Evolutionary conservation across 768 basidiomycete genomes (phyloP).

Genomic region (Termitomyces sp.): DNA sequence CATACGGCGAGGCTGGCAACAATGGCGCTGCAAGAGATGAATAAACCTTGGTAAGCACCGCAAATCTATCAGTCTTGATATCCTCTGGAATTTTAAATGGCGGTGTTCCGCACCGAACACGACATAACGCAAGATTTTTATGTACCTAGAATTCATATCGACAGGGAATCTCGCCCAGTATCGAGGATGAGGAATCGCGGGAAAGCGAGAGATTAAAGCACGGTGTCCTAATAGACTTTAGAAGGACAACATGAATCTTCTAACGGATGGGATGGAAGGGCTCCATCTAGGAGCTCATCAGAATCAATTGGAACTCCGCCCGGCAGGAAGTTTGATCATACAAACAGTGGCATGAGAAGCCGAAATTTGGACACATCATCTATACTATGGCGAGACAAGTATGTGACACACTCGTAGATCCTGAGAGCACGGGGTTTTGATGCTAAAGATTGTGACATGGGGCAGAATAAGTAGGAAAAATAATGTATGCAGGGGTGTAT

Average conservation of each 20-base stretch:
- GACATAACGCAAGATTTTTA: constrained; percentile 51
- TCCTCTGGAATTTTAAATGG: background rate
- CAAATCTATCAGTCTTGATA: constrained; percentile 1
- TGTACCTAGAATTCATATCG: constrained; percentile 29
- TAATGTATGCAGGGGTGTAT: constrained; percentile 8
- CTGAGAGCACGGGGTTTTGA: constrained; percentile 6
- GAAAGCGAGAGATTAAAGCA: background rate
- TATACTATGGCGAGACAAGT: background rate
- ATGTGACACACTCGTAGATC: constrained; percentile 4
- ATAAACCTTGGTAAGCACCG: constrained; percentile 35
- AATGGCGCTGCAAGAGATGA: constrained; percentile 61
- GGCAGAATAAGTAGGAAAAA: constrained; percentile 9
- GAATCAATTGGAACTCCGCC: constrained; percentile 13
- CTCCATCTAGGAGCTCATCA: background rate
- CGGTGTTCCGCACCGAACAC: constrained; percentile 44
- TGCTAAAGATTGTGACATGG: constrained; percentile 1
- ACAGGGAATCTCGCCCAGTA: background rate
- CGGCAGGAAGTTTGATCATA: constrained; percentile 7
- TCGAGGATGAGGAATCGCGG: background rate
- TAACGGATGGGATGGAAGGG: background rate
- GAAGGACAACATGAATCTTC: constrained; percentile 7
- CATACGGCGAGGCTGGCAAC: constrained; percentile 63
- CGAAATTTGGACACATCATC: background rate
- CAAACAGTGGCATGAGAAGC: background rate
- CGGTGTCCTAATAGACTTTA: background rate